Evolutionary conservation across 371 early-diverging fungal genomes (phyloP), one percentile per base, ranked within the genome.

Genomic region (Apophysomyces ossiformis): DNA sequence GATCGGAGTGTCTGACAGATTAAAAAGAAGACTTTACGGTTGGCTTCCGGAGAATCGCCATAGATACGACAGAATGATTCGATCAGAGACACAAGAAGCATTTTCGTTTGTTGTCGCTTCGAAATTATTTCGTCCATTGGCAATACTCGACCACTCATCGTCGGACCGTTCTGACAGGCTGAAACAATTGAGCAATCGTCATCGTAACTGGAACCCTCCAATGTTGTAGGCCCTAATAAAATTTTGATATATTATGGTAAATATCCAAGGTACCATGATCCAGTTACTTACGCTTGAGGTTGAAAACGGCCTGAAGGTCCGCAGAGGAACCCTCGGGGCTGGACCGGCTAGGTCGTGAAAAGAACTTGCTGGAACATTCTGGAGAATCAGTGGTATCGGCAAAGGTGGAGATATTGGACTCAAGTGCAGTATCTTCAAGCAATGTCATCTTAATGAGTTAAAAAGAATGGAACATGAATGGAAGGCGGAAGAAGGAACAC

Each of bases 41-140:
- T 95, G 58, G 88, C 84, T 67, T 93, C 89, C 0, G 94, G 94
- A 26, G 87, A 85, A 65, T 93, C 90, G 64, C 93, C 94, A 74
- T 95, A 93, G 15, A 93, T 73, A 50, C 87, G 77, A 73, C 95
- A 94, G 79, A 95, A 96, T 69, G 93, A 93, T 62, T 94, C 92
- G 1, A 92, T 81, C 21, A 93, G 73, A 11, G 92, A 85, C 0
- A 91, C 92, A 26, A 93, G 71, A 1, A 94, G 75, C 44, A 93
- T 75, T 46, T 87, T 88, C 43, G 90, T 88, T 68, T 92, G 92
- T 21, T 84, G 71, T 15, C 86, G 67, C 67, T 85, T 85, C 68
- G 46, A 50, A 50, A 50, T 26, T 26, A 50, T 50, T 50, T 50
- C 54, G 54, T 50, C 54, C 21, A 50, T 16, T 9, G 54, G 54